Conservation (phyloP, 192 early-diverging fungal species). For the Coemansia sp. region DNA sequence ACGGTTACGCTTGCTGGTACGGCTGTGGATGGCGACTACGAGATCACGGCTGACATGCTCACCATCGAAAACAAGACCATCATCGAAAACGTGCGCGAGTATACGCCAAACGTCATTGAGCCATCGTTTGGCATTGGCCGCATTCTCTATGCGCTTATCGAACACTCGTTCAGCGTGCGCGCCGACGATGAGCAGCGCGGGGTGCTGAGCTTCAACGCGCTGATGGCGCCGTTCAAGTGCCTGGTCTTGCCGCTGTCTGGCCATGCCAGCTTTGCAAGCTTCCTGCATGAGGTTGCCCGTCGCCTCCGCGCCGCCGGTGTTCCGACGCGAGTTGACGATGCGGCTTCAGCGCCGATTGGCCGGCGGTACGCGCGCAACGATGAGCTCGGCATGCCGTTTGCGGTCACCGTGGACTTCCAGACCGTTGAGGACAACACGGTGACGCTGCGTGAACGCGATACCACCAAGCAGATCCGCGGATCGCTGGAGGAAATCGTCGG, state of each 20-base stretch:
- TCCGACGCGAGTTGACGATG: constrained; percentile 83
- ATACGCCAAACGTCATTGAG: constrained; percentile 97
- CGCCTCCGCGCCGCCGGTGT: constrained; percentile 72
- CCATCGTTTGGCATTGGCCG: constrained; percentile 99
- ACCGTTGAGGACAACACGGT: constrained; percentile 90
- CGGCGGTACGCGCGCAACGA: constrained; percentile 96
- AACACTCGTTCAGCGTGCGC: constrained; percentile 90
- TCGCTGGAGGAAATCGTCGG: constrained; percentile 64
- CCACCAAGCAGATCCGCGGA: constrained; percentile 91
- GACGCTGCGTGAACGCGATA: constrained; percentile 94
- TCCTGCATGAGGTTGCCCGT: constrained; percentile 59
- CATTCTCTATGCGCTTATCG: constrained; percentile 92
- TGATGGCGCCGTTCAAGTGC: constrained; percentile 93
- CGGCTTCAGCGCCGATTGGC: constrained; percentile 82
- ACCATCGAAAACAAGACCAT: constrained; percentile 44
- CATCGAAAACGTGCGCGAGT: constrained; percentile 76
- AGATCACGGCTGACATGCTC: constrained; percentile 45
- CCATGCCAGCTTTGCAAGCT: constrained; percentile 72
- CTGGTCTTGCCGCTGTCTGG: constrained; percentile 83
- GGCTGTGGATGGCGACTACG: constrained; percentile 27
- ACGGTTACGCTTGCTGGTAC: constrained; percentile 23
- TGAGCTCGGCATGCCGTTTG: constrained; percentile 96
- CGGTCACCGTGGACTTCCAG: constrained; percentile 97
- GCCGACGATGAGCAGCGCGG: constrained; percentile 83
- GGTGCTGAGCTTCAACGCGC: constrained; percentile 86